Base-by-base conservation (phyloP, 441 rosid species). In the Gossypium lobatum region DNA sequence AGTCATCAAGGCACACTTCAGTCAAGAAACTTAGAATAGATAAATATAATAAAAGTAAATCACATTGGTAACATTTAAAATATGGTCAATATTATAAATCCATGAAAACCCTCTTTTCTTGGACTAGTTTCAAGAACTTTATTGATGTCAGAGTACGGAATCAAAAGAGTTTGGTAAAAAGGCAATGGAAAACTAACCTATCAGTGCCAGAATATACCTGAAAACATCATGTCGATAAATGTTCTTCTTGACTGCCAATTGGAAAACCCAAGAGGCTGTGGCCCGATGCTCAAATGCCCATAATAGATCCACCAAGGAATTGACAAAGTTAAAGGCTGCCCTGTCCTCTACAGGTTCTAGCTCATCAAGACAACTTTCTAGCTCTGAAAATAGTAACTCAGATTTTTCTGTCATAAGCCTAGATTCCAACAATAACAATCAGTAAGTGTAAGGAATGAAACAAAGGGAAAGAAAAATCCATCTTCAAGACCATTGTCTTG, bases 251-350 rank as follows among this genome's bases (percentile, higher is more conserved):
- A 93, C 76, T 69, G 97, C 98, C 84, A 91, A 69, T 52, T 83
- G 96, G 81, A 90, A 93, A 77, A 93, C 88, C 97, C 96, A 91
- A 45, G 95, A 91, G 45, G 99, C 98, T 75, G 95, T 89, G 71
- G 95, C 96, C 80, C 98, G 89, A 75, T 82, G 91, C 73, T 91
- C 98, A 85, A 93, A 95, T 55, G 96, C 96, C 99, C 99, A 95
- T 68, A 93, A 80, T 73, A 95, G 84, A 86, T 95, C 92, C 78
- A 80, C 89, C 81, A 95, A 82, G 70, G 98, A 92, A 79, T 95
- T 95, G 55, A 89, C 92, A 79, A 90, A 89, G 84, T 95, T 95
- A 64, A 93, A 86, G 76, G 96, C 97, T 37, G 97, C 99, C 81
- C 89, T 80, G 61, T 95, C 99, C 83, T 83, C 93, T 76, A 83